Base-by-base conservation (phyloP, 352 stramenopile species). In the Pythium periplocum region DNA sequence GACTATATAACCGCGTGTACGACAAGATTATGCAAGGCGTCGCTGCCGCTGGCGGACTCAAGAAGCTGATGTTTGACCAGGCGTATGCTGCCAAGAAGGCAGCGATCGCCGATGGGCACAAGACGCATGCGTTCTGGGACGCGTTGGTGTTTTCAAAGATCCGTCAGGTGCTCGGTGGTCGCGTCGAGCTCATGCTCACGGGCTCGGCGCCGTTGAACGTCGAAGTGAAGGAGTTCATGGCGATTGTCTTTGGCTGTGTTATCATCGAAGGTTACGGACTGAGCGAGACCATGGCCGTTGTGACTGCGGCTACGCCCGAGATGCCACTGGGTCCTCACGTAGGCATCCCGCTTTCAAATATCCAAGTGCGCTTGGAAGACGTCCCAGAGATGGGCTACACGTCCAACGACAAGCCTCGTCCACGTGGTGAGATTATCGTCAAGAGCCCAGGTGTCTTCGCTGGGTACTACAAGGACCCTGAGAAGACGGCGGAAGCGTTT, bases 371-470 rank as follows among this genome's bases (percentile, higher is more conserved):
- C 31, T 78, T 98, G 8, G 80, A 89, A 38, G 87, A 98, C 63
- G 90, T 98, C 11, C 80, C 88, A 0, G 95, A 98, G 55, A 98
- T 98, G 95, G 90, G 88, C 55, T 98, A 98, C 70, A 79, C 86
- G 11, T 83, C 61, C 52, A 66, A 66, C 1, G 84, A 96, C 59
- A 64, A 68, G 45, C 69, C 68, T 12, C 64, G 59, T 4, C 70
- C 70, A 17, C 59, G 73, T 8, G 73, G 73, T 30, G 73, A 83
- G 40, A 72, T 83, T 10, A 64, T 69, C 2, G 62, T 80, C 4
- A 84, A 69, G 31, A 90, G 90, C 12, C 68, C 69, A 0, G 77
- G 81, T 53, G 71, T 97, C 34, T 91, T 93, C 45, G 69, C 62
- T 39, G 94, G 91, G 8, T 98, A 98, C 71, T 97, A 96, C 66